phyloP scores from a whole-genome alignment of 495 filamentous ascomycete species.

The Aspergillus bertholletiae region DNA sequence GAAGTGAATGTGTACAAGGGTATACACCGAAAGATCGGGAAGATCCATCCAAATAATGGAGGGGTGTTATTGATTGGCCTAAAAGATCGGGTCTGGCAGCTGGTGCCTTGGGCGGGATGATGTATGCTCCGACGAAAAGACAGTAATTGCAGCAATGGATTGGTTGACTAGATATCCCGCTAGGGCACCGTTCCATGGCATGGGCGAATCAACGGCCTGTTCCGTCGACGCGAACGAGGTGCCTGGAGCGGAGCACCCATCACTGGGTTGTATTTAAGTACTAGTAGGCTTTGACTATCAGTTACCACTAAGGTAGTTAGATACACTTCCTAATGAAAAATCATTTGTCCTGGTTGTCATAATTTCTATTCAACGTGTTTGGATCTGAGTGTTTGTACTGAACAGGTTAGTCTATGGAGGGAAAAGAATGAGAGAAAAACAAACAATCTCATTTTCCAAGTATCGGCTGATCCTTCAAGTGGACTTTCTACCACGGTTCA shows the following conservation, averaged over 20 bases:
- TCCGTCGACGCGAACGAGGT: conserved; percentile 13
- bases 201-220: conserved; percentile 13
- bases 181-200: conserved; percentile 9
- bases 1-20: conserved; percentile 4
- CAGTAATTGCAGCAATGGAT: conserved; percentile 17
- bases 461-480: neutral
- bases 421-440: too few species aligned
- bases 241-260: too few species aligned
- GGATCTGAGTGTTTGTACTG: too few species aligned
- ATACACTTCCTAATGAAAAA: too few species aligned
- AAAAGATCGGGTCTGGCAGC: conserved; percentile 29
- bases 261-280: too few species aligned
- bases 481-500: neutral
- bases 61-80: conserved; percentile 11
- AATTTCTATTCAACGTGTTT: too few species aligned
- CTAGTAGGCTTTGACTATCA: neutral
- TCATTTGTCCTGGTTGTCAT: too few species aligned
- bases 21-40: conserved; percentile 21
- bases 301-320: neutral
- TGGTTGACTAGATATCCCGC: conserved; percentile 20
- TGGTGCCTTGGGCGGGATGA: conserved; percentile 33
- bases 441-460: neutral
- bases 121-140: conserved; percentile 20
- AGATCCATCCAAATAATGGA: conserved; percentile 9
- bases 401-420: too few species aligned